Evolutionary conservation across 192 early-diverging fungal genomes (phyloP).

Genomic region (Coemansia sp.): DNA sequence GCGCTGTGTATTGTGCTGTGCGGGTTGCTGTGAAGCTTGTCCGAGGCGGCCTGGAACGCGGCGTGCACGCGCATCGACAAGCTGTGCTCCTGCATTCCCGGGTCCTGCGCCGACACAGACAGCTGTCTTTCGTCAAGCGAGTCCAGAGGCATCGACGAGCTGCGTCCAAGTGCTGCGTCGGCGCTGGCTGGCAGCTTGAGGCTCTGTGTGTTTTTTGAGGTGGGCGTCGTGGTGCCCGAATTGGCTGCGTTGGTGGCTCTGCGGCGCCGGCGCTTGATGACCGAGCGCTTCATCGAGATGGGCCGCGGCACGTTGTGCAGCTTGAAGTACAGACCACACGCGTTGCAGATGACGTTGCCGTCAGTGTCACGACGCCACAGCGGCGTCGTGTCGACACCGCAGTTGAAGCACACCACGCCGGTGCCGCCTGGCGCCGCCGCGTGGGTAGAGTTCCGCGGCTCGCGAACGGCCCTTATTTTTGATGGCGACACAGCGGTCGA

Average conservation of each 20-base stretch:
- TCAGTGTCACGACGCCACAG: slow-evolving; percentile 72
- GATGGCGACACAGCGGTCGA: slow-evolving; percentile 1
- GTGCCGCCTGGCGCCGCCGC: neutral
- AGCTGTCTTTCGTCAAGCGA: slow-evolving; percentile 4
- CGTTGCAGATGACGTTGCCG: slow-evolving; percentile 82
- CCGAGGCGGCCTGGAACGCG: slow-evolving; percentile 1
- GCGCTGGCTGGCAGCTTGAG: neutral
- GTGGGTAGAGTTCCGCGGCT: neutral
- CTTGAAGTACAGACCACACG: slow-evolving; percentile 89
- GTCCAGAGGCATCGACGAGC: slow-evolving; percentile 41
- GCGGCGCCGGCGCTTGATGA: slow-evolving; percentile 71
- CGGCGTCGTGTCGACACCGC: slow-evolving; percentile 66
- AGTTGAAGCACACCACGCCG: slow-evolving; percentile 64
- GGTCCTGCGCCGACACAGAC: slow-evolving; percentile 14
- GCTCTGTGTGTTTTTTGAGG: neutral
- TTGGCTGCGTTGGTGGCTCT: slow-evolving; percentile 31
- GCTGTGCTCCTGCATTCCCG: neutral
- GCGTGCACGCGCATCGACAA: slow-evolving; percentile 15
- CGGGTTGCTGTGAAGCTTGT: neutral
- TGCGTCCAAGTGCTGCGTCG: slow-evolving; percentile 17
- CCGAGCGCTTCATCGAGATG: slow-evolving; percentile 65
- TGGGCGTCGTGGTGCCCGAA: neutral
- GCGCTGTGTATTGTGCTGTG: neutral
- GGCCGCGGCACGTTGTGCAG: slow-evolving; percentile 77
- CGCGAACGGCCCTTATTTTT: neutral